Conservation (phyloP, 805 yeast genomes). For the Cyberlindnera mrakii region DNA sequence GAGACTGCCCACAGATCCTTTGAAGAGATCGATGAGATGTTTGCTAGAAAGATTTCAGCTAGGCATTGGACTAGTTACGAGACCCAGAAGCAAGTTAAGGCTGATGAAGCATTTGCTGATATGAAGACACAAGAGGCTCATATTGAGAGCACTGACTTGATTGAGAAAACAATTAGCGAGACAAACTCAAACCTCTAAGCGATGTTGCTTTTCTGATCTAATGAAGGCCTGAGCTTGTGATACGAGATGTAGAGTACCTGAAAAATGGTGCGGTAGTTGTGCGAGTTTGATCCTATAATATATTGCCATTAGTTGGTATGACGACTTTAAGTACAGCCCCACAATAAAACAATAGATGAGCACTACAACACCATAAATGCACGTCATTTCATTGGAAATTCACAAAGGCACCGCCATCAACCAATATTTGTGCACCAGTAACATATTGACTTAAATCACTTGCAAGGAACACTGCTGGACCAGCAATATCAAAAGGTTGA, state of each 20-base stretch:
- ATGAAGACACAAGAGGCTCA: slow-evolving; percentile 3
- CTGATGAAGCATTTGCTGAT: slow-evolving; percentile 4
- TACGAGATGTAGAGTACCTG: no score
- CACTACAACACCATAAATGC: no score
- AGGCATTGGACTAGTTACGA: slow-evolving; percentile 20
- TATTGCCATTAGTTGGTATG: no score
- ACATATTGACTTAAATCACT: slow-evolving; percentile 31
- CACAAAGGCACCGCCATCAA: slow-evolving; percentile 41
- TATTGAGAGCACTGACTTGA: not conserved
- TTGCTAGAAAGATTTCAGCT: slow-evolving; percentile 26
- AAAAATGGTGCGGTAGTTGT: no score
- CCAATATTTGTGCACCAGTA: slow-evolving; percentile 37
- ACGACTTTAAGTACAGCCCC: no score
- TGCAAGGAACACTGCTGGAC: slow-evolving; percentile 37
- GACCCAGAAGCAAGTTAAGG: slow-evolving; percentile 4
- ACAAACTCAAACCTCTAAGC: no score
- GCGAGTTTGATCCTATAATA: no score
- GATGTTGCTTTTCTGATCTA: no score
- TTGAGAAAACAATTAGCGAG: no score
- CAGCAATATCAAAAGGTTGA: slow-evolving; percentile 31
- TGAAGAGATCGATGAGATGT: slow-evolving; percentile 51
- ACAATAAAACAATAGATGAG: no score
- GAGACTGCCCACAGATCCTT: slow-evolving; percentile 48
- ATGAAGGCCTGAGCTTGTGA: no score
- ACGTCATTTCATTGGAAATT: slow-evolving; percentile 32